Base-by-base conservation (phyloP, 148 eudicot species). In the Camellia japonica region DNA sequence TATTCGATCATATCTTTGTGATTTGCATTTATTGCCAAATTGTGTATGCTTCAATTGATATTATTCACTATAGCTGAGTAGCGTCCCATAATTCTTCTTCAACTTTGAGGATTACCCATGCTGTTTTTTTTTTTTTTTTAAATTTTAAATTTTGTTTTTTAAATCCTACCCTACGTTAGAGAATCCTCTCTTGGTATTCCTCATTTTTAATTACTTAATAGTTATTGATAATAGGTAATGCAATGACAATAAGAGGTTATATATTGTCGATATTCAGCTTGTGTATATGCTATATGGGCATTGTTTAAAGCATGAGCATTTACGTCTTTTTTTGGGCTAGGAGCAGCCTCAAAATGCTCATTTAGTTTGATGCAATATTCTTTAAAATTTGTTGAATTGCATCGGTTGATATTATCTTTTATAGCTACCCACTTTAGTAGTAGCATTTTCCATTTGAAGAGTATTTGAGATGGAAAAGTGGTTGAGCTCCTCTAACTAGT, bases 311-410 rank as follows among this genome's bases (percentile, higher is more conserved):
- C 38, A 71, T 13, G 59, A 20, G 41, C 75, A 51, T 71, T 5
- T 71, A 20, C 8, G 6, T 30, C 38, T 30, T 30, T 1, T 30
- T 30, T 30, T 30, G 38, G 38, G 1, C 30, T 30, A 30, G 30
- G 38, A 8, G 8, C 56, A 71, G 56, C 58, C 74, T 71, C 51
- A 68, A 68, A 49, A n/a, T 71, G 74, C 58, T 70, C 73, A n/a
- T n/a, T 20, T 47, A 14, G 15, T 10, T 7, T 69, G 52, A 16
- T 69, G 52, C 54, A 7, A 16, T 18, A 5, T n/a, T 49, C 6
- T 6, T 1, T 8, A 3, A 69, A 44, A 54, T 69, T 18, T 46
- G 19, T 23, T 7, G 54, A 20, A 16, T 10, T 46, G 6, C 41
- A 67, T 0, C 41, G 54, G 54, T 67, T 67, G 6, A 7, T 41